Percentiles rank a stretch among this genome's conserved stretches.
Conservation (phyloP, 768 basidiomycete species). For the Mycena olivaceomarginata region DNA sequence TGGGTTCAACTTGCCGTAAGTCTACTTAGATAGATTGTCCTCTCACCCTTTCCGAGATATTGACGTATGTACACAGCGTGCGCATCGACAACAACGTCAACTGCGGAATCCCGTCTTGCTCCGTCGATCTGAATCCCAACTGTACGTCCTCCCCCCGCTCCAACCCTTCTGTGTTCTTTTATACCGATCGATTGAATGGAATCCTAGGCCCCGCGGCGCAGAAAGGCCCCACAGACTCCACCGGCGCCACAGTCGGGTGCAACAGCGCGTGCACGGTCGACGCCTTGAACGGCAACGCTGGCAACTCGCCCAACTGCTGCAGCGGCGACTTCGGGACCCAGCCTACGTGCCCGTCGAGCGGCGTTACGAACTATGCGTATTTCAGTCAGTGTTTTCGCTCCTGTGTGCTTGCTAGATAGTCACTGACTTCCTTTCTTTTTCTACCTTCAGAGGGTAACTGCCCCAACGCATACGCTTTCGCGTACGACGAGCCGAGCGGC, state of each 20-base stretch:
- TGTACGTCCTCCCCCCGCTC: slow-evolving; percentile 46
- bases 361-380: slow-evolving; percentile 45
- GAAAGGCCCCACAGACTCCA: slow-evolving; percentile 60
- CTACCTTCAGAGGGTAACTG: slow-evolving; percentile 51
- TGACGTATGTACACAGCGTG: slow-evolving; percentile 38
- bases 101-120: slow-evolving; percentile 61
- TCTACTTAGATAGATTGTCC: not conserved
- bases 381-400: slow-evolving; percentile 37
- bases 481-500: slow-evolving; percentile 66
- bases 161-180: not conserved
- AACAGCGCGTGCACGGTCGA: slow-evolving; percentile 48
- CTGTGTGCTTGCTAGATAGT: too few relatives aligned
- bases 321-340: slow-evolving; percentile 35
- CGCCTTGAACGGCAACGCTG: slow-evolving; percentile 22
- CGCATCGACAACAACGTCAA: slow-evolving; percentile 61
- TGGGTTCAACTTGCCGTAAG: slow-evolving; percentile 65
- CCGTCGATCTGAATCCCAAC: slow-evolving; percentile 65
- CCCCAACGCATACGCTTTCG: slow-evolving; percentile 65
- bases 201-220: slow-evolving; percentile 54
- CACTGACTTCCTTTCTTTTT: not conserved
- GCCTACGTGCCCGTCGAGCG: slow-evolving; percentile 43
- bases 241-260: slow-evolving; percentile 59
- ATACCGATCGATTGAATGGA: not conserved
- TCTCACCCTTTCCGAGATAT: too few relatives aligned
- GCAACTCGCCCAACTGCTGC: slow-evolving; percentile 43